These are phyloP conservation scores for Stenogyne calaminthoides DNA, from an alignment of 305 asterid species.

Conservation along the genomic window DNA sequence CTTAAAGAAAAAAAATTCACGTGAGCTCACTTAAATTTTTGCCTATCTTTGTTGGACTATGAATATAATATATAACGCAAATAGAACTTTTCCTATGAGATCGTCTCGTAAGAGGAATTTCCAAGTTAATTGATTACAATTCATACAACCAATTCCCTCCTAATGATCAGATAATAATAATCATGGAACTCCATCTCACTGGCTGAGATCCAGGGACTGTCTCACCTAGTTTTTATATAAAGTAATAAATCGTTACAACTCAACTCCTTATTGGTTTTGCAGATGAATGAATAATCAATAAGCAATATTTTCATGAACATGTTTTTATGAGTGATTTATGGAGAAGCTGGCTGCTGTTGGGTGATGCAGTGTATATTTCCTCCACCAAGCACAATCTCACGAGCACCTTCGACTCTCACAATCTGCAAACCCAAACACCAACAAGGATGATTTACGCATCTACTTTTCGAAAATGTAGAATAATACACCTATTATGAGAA, in stretches of 20 bases:
- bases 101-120: too few relatives aligned
- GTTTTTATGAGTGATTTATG: conserved; percentile 23
- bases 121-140: too few relatives aligned
- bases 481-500: not conserved
- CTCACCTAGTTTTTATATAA: too few relatives aligned
- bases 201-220: too few relatives aligned
- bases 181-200: too few relatives aligned
- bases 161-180: too few relatives aligned
- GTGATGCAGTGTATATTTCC: conserved; percentile 96
- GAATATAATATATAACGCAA: too few relatives aligned
- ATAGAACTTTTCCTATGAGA: too few relatives aligned
- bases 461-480: not conserved
- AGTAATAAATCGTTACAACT: not conserved
- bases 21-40: too few relatives aligned
- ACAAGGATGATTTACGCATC: conserved; percentile 7
- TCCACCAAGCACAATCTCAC: conserved; percentile 89
- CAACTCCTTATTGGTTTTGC: not conserved
- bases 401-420: conserved; percentile 71
- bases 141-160: too few relatives aligned
- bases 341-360: conserved; percentile 75
- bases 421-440: conserved; percentile 46
- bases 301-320: not conserved
- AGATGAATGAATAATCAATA: not conserved
- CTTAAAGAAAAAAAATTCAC: too few relatives aligned
- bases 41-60: too few relatives aligned